phyloP scores from a whole-genome alignment of 345 rosid genomes.

The Triadica sebifera region DNA sequence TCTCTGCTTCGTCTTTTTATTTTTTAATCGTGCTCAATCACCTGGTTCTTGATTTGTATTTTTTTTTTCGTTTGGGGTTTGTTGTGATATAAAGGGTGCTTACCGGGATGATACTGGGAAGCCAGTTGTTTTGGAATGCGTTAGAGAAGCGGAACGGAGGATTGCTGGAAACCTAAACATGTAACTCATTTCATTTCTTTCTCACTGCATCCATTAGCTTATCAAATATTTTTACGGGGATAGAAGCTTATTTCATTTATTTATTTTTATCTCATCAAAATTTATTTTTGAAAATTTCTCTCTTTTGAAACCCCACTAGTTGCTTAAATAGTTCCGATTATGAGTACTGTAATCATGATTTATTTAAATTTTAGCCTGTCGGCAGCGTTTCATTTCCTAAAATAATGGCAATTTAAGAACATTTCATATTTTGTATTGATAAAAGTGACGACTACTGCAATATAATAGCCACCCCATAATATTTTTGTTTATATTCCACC shows the following conservation, averaged over 20 bases:
- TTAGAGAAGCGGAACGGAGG: conserved; percentile 87
- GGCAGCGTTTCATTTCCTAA: background rate
- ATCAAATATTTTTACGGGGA: background rate
- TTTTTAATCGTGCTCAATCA: background rate
- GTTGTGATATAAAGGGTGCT: conserved; percentile 54
- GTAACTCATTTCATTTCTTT: conserved; percentile 36
- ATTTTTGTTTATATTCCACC: background rate
- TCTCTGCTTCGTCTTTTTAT: background rate
- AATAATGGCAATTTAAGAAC: background rate
- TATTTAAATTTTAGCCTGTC: background rate
- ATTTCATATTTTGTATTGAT: background rate
- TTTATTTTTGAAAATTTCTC: background rate
- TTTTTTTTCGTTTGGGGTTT: background rate
- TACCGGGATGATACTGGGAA: conserved; percentile 93
- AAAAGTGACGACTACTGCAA: background rate
- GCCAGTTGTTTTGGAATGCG: conserved; percentile 87
- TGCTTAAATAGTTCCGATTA: background rate
- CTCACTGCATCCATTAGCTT: no score
- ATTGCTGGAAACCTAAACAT: conserved; percentile 72
- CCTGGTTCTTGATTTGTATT: background rate
- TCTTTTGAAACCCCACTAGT: background rate
- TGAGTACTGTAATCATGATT: background rate
- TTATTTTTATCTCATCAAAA: background rate
- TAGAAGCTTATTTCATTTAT: no score
- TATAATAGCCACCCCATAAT: background rate